Evolutionary conservation across 768 basidiomycete genomes (phyloP), one percentile per base, ranked within the genome.

Genomic region (Calocybe indica): DNA sequence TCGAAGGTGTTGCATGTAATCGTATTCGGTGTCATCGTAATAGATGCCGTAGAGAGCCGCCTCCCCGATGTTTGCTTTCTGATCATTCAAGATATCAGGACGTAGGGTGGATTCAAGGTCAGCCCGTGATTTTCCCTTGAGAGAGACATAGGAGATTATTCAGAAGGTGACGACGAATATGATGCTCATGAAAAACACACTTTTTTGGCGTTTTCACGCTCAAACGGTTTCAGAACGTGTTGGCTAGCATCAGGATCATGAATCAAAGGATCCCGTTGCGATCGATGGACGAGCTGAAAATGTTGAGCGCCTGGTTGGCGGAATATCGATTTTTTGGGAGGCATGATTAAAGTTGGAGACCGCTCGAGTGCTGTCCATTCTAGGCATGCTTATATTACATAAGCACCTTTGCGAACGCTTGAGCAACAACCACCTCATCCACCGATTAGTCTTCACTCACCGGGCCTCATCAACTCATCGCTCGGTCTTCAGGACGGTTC

Each of bases 1-100:
- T 9, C 91, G 85, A 38, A 99, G 79, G 67, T 99, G 96, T 63
- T 94, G 87, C 89, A 97, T 92, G 71, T 99, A 99, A 66, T 99
- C 90, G 71, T 99, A 99, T 50, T 92, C 79, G 5, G 90, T 86
- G 61, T 99, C 94, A 68, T 98, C 93, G 67, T 81, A 98, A 68
- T 91, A 91, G 60, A 99, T 69, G 3, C 93, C 96, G 63, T 97
- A 94, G 7, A 81, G 62, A 5, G 87, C 72, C 0, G 96, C 96
- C 69, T 98, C 90, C 48, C 95, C 96, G 43, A 86, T 73, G 52
- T 85, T 86, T 22, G 66, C 56, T 45, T 74, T 70, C 10, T 58
- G 58, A 46, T 78, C 78, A 35, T 71, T 74, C 11, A 64, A 66
- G 40, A 79, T 58, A 22, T 79, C 75, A 28, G 71, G 64, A 13